These are phyloP conservation scores for Aspergillus vadensis DNA, from an alignment of 2,329 filamentous ascomycete genomes.

Conservation along the genomic window DNA sequence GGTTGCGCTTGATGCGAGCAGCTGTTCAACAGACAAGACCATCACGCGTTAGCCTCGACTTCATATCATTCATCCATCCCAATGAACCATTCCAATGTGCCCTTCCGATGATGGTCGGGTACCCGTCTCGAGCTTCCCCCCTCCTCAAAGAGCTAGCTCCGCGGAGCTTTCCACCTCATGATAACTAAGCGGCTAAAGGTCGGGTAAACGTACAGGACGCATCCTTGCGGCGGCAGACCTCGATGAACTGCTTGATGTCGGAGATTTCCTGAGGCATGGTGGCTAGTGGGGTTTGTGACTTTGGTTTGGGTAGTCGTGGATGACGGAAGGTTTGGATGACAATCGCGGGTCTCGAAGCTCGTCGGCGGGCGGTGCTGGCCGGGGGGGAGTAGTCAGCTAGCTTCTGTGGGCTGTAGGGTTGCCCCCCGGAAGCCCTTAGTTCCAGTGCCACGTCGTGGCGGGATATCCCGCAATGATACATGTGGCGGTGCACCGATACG, in stretches of 20 bases:
- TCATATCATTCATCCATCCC: neutral
- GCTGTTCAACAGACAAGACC: conserved; percentile 52
- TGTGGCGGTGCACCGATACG: conserved; percentile 6
- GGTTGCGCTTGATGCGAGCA: conserved; percentile 95
- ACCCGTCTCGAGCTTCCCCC: conserved; percentile 5
- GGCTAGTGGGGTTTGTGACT: conserved; percentile 48
- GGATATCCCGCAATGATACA: neutral
- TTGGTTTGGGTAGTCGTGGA: conserved; percentile 15
- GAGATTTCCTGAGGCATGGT: conserved; percentile 98
- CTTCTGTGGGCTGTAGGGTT: conserved; percentile 11
- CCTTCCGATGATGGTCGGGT: neutral
- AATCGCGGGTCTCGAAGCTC: conserved; percentile 27
- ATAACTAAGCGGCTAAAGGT: conserved; percentile 5
- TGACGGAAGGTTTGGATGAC: conserved; percentile 14
- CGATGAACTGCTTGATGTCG: conserved; percentile 99
- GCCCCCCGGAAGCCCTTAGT: conserved; percentile 10
- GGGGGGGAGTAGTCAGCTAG: neutral
- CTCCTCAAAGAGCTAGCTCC: neutral
- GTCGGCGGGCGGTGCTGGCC: conserved; percentile 10
- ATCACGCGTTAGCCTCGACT: conserved; percentile 21
- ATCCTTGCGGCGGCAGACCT: conserved; percentile 99
- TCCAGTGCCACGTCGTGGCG: conserved; percentile 5
- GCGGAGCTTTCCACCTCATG: conserved; percentile 4
- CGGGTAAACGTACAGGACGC: conserved; percentile 80
- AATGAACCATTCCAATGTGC: neutral